phyloP scores from a whole-genome alignment of 306 rosid species.

The Acacia confusa region DNA sequence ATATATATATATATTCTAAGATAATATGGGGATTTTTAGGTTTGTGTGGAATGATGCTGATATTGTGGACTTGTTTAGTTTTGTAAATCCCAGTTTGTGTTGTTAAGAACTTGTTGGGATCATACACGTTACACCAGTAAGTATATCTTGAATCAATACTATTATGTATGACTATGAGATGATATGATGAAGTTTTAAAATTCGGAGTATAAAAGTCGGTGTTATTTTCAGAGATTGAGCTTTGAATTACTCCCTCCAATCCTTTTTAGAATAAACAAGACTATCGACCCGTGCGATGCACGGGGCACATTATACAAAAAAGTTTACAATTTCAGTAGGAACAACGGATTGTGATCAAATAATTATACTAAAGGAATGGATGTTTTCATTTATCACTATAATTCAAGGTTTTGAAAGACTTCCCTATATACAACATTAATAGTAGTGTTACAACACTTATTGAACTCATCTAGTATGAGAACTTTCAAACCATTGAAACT shows the following conservation, averaged over 20 bases:
- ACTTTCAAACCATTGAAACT: no score
- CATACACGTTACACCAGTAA: neutral
- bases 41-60: slow-evolving; percentile 20
- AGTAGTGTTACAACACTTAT: no score
- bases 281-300: no score
- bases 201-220: neutral
- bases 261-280: slow-evolving; percentile 7
- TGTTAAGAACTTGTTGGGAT: neutral
- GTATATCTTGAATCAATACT: neutral
- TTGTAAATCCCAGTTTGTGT: slow-evolving; percentile 15
- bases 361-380: no score
- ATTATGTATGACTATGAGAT: neutral
- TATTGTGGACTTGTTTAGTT: slow-evolving; percentile 32
- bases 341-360: no score
- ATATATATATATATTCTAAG: slow-evolving; percentile 16
- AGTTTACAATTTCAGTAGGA: no score
- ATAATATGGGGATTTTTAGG: slow-evolving; percentile 23
- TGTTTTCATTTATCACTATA: no score
- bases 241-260: neutral
- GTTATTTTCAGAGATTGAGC: neutral
- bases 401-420: no score
- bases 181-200: neutral
- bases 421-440: no score
- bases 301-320: no score
- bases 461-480: no score